Evolutionary conservation across 441 rosid genomes (phyloP), one percentile per base, ranked within the genome.

Genomic region (Pelargonium myrrhifolium): DNA sequence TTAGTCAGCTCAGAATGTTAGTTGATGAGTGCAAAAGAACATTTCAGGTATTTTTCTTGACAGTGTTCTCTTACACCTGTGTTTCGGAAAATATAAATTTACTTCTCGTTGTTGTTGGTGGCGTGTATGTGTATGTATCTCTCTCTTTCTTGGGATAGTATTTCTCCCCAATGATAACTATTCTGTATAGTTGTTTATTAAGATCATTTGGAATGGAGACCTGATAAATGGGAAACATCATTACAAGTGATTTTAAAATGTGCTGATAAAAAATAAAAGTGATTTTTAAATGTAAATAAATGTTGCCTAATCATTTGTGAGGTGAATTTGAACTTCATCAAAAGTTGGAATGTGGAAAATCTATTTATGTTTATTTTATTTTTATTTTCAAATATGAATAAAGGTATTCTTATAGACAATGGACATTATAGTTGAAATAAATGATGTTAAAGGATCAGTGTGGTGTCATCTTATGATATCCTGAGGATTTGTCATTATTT

Each of bases 21-120:
- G 83, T 91, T 65, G 99, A 93, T 76, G 97, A 93, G 76, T 93
- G 96, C 93, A 86, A 82, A 82, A 84, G 88, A 80, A 81, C 92
- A 26, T 93, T 86, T 71, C 97, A 86, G 99, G 97, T 93, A 65
- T 65, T 67, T 56, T 42, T 58, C 67, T 26, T 65, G 68, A 8
- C 28, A 26, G 4, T 4, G 20, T 21, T 24, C 59, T 47, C 35
- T 21, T 12, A 10, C 6, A 63, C 47, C 18, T 11, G 26, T 64
- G 42, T 64, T 21, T 65, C 61, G 24, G 51, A 26, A 9, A 14
- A 55, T 59, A 20, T 70, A 6, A 2, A 24, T 20, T 67, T 59
- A 7, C 40, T 39, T 74, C 51, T 6, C 18, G 8, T 17, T 53
- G 22, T 53, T 53, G 22, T 9, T 9, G 0, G 28, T 21, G 35